A percentile compares a stretch with the other conserved stretches of the same genome.
phyloP scores from a whole-genome alignment of 2,329 filamentous ascomycete species.

The Botrytis aclada region DNA sequence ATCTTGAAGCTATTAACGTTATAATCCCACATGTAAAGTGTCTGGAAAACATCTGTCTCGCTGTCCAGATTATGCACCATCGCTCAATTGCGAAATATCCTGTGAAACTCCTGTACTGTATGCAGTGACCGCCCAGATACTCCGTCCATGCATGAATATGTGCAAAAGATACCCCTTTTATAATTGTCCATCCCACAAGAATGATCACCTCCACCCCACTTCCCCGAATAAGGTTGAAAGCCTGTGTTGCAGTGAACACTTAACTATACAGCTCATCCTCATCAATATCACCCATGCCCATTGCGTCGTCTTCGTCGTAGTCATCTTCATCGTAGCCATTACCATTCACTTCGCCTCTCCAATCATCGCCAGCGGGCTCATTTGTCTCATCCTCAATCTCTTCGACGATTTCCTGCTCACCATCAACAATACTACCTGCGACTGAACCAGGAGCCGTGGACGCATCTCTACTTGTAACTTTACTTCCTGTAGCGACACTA shows the following conservation, averaged over 20 bases:
- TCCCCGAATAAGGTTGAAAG: background rate
- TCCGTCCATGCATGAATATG: background rate
- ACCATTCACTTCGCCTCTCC: background rate
- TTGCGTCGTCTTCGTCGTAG: conserved; percentile 9
- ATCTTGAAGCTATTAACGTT: background rate
- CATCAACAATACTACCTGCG: conserved; percentile 20
- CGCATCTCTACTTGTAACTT: conserved; percentile 41
- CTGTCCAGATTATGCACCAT: background rate
- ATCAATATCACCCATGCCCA: conserved; percentile 16
- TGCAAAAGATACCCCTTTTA: background rate
- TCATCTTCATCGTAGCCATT: conserved; percentile 14
- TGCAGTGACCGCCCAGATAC: background rate
- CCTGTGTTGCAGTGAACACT: background rate
- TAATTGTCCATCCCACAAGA: background rate
- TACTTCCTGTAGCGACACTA: conserved; percentile 44
- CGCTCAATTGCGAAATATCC: background rate
- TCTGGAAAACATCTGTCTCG: background rate
- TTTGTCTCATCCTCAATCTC: background rate
- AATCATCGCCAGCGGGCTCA: conserved; percentile 12
- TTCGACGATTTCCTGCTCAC: background rate
- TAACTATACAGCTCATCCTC: conserved; percentile 12
- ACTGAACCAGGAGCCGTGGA: conserved; percentile 14
- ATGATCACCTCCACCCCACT: background rate
- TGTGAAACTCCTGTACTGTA: background rate
- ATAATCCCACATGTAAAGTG: background rate